These are phyloP conservation scores for Bryum argenteum DNA, from an alignment of 225 moss, liverwort and hornwort genomes.

Conservation along the genomic window DNA sequence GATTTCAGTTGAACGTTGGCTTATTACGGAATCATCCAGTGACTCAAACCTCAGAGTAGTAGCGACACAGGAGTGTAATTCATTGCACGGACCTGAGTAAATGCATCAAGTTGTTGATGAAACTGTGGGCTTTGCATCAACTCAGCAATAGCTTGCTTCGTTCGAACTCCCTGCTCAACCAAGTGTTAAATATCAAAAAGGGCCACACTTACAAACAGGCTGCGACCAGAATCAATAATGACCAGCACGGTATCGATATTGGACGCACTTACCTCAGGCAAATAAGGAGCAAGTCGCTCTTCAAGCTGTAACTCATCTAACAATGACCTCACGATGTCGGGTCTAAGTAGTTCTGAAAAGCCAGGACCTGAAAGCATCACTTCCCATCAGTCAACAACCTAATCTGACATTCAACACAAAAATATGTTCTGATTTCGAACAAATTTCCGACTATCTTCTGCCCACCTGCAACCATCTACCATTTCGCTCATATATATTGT, in stretches of 20 bases:
- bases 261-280: slow-evolving; percentile 73
- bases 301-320: slow-evolving; percentile 69
- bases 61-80: background rate
- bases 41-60: slow-evolving; percentile 2
- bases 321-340: slow-evolving; percentile 76
- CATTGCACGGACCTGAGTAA: slow-evolving; percentile 63
- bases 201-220: slow-evolving; percentile 10
- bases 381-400: slow-evolving; percentile 18
- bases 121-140: slow-evolving; percentile 98
- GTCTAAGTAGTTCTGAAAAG: slow-evolving; percentile 84
- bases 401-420: background rate
- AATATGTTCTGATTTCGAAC: background rate
- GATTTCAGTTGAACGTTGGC: background rate
- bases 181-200: slow-evolving; percentile 11
- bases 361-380: slow-evolving; percentile 70
- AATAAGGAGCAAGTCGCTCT: slow-evolving; percentile 80
- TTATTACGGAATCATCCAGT: background rate
- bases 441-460: background rate
- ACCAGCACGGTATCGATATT: slow-evolving; percentile 7
- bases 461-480: slow-evolving; percentile 21
- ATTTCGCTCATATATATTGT: background rate
- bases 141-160: slow-evolving; percentile 83
- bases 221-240: slow-evolving; percentile 3
- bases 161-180: slow-evolving; percentile 72
- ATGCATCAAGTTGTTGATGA: slow-evolving; percentile 88